phyloP scores from a whole-genome alignment of 2,329 filamentous ascomycete genomes.

The Metarhizium guizhouense region DNA sequence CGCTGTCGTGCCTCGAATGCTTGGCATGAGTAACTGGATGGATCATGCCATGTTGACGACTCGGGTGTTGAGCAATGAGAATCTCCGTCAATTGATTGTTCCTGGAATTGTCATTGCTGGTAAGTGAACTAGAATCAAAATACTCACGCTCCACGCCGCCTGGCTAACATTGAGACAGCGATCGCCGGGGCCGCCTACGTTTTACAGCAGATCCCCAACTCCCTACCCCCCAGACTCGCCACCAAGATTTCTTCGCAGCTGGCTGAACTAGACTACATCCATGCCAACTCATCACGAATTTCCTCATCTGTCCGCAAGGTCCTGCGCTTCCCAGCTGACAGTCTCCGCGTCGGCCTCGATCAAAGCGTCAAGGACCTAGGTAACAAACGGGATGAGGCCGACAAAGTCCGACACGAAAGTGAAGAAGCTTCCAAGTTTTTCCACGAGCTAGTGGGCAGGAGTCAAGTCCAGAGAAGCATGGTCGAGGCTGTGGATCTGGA shows the following conservation, averaged over 20 bases:
- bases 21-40: conserved; percentile 82
- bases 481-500: conserved; percentile 48
- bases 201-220: conserved; percentile 77
- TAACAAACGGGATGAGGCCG: conserved; percentile 69
- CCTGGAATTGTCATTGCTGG: conserved; percentile 72
- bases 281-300: conserved; percentile 78
- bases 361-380: conserved; percentile 78
- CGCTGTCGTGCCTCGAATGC: conserved; percentile 69
- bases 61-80: conserved; percentile 73
- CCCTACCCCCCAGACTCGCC: conserved; percentile 76
- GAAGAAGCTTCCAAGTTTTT: conserved; percentile 89
- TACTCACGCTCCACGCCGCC: not conserved
- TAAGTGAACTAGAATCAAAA: conserved; percentile 37
- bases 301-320: conserved; percentile 80
- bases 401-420: conserved; percentile 73
- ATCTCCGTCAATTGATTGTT: conserved; percentile 69
- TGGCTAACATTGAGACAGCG: conserved; percentile 34
- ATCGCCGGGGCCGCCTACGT: conserved; percentile 71
- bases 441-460: conserved; percentile 66
- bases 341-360: conserved; percentile 74
- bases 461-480: conserved; percentile 39
- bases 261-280: conserved; percentile 79
- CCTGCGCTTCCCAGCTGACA: conserved; percentile 77
- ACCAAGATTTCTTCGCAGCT: conserved; percentile 78
- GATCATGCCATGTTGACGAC: conserved; percentile 76